Evolutionary conservation across 805 yeast species (phyloP).

Genomic region (Lipomyces chichibuensis): DNA sequence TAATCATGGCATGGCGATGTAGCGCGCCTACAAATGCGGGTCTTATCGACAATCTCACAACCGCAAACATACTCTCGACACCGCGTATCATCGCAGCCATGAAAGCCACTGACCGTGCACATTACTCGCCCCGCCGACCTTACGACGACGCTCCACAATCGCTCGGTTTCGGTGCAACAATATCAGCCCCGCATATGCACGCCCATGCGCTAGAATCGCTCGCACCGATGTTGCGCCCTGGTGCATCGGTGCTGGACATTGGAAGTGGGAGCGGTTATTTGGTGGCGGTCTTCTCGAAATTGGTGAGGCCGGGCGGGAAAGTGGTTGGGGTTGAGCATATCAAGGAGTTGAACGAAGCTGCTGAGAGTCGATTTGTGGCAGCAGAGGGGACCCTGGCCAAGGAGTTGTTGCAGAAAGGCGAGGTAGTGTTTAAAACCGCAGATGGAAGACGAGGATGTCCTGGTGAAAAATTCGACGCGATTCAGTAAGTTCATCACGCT

Average conservation of each 20-base stretch:
- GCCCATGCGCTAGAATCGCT: slow-evolving; percentile 29
- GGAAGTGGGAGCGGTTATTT: slow-evolving; percentile 37
- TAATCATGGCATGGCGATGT: slow-evolving; percentile 34
- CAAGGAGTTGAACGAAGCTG: slow-evolving; percentile 20
- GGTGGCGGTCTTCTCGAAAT: slow-evolving; percentile 27
- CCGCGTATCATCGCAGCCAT: slow-evolving; percentile 27
- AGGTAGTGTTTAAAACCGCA: slow-evolving; percentile 21
- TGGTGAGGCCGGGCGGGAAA: slow-evolving; percentile 32
- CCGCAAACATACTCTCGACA: slow-evolving; percentile 12
- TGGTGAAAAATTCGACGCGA: slow-evolving; percentile 32
- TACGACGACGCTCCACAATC: slow-evolving; percentile 34
- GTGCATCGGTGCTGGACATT: slow-evolving; percentile 31
- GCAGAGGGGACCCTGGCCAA: slow-evolving; percentile 14
- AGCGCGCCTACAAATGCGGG: slow-evolving; percentile 20
- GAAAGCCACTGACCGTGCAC: slow-evolving; percentile 31
- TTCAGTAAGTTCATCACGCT: slow-evolving; percentile 24
- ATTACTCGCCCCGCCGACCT: slow-evolving; percentile 26
- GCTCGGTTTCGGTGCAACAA: slow-evolving; percentile 35
- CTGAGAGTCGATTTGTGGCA: slow-evolving; percentile 14
- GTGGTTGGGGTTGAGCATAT: slow-evolving; percentile 35
- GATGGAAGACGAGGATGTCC: slow-evolving; percentile 35
- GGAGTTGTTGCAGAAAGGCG: slow-evolving; percentile 12
- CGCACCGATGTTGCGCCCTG: slow-evolving; percentile 26
- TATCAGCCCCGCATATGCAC: slow-evolving; percentile 39
- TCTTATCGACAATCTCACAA: slow-evolving; percentile 25